These are phyloP conservation scores for Amaranthus cruentus DNA, from an alignment of 148 eudicot species.

Conservation along the genomic window DNA sequence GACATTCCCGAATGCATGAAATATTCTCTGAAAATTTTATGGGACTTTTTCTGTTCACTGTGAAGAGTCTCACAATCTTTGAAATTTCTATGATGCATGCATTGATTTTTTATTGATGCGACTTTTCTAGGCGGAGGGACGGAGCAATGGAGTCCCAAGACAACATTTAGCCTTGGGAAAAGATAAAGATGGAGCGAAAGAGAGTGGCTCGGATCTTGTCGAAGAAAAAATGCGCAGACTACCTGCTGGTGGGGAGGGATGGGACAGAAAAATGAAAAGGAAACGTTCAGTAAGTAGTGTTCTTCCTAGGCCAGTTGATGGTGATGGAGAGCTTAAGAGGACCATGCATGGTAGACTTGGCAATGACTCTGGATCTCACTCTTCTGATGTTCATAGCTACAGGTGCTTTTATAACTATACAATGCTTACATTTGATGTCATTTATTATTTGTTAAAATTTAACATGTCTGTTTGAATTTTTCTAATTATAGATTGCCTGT, in stretches of 20 bases:
- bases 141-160: conserved; percentile 54
- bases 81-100: not conserved
- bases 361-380: conserved; percentile 48
- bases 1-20: not conserved
- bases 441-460: no score
- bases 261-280: conserved; percentile 92
- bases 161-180: conserved; percentile 41
- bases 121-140: conserved; percentile 52
- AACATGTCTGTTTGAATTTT: no score
- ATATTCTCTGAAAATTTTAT: not conserved
- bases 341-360: conserved; percentile 57
- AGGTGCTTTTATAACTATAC: conserved; percentile 41
- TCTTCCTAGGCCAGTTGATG: conserved; percentile 49
- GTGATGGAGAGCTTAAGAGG: conserved; percentile 72
- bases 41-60: not conserved
- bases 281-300: conserved; percentile 74
- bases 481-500: no score
- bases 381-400: conserved; percentile 52
- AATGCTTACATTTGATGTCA: no score
- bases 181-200: conserved; percentile 66
- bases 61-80: not conserved
- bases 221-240: conserved; percentile 72
- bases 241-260: conserved; percentile 85
- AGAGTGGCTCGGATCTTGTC: conserved; percentile 48
- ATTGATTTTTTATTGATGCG: not conserved